A percentile compares a stretch with the other conserved stretches of the same genome.
Evolutionary conservation across 345 rosid species (phyloP).

Genomic region (Gynandropsis gynandra): DNA sequence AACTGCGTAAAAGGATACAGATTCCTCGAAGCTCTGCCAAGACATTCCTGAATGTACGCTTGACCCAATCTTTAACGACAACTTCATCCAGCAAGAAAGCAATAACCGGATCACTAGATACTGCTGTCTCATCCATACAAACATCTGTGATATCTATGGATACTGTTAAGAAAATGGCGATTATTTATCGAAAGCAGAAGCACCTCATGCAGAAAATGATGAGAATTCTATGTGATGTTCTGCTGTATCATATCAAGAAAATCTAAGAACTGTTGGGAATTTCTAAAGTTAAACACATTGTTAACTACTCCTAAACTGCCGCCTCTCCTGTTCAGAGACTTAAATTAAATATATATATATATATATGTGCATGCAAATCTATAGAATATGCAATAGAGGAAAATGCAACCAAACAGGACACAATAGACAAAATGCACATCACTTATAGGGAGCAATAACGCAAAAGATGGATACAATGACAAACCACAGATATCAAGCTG

Average conservation of each 20-base stretch:
- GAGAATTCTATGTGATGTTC: not conserved
- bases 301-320: not conserved
- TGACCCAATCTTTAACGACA: constrained; percentile 98
- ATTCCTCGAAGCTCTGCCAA: constrained; percentile 52
- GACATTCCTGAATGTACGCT: constrained; percentile 57
- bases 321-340: constrained; percentile 1
- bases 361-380: constrained; percentile 9
- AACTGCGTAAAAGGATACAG: constrained; percentile 64
- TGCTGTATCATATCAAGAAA: constrained; percentile 1
- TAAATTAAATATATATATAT: constrained; percentile 11
- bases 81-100: constrained; percentile 99
- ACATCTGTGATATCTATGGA: constrained; percentile 82
- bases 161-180: constrained; percentile 41
- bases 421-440: constrained; percentile 10
- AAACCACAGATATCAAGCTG: constrained; percentile 72
- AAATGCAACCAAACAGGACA: constrained; percentile 1
- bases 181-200: constrained; percentile 10
- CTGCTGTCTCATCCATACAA: constrained; percentile 97
- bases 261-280: constrained; percentile 1
- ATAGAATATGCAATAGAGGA: constrained; percentile 1
- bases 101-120: constrained; percentile 88
- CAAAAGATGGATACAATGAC: constrained; percentile 76
- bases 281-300: constrained; percentile 1
- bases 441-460: not conserved
- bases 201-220: constrained; percentile 7